Evolutionary conservation across 140 eudicot species (phyloP).

Genomic region (Ambrosia hybrid): DNA sequence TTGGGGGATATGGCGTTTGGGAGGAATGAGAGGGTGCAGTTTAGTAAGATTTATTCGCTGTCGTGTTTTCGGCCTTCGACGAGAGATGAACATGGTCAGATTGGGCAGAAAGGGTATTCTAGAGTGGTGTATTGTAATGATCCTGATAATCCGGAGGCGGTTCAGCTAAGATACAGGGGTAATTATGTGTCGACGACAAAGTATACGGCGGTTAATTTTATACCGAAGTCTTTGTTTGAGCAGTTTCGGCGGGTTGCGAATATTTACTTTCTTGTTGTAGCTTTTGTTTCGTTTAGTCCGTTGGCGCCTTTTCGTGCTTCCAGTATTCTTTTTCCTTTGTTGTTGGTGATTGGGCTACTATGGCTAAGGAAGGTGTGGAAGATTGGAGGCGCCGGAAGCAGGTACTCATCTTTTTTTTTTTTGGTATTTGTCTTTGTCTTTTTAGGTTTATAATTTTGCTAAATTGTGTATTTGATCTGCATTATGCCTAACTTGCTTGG

Average conservation of each 20-base stretch:
- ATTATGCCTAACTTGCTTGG: not conserved
- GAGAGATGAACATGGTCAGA: constrained; percentile 64
- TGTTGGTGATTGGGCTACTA: constrained; percentile 80
- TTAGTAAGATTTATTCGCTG: constrained; percentile 67
- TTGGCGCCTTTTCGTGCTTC: constrained; percentile 80
- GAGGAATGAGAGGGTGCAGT: constrained; percentile 50
- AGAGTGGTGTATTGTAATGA: constrained; percentile 90
- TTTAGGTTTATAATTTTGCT: not conserved
- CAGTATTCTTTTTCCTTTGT: constrained; percentile 70
- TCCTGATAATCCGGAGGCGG: constrained; percentile 63
- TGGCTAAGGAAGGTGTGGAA: constrained; percentile 92
- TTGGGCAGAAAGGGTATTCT: constrained; percentile 76
- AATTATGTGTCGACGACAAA: constrained; percentile 95
- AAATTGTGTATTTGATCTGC: not conserved
- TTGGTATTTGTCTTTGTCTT: not conserved
- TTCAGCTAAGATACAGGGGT: constrained; percentile 52
- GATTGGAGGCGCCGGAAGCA: constrained; percentile 93
- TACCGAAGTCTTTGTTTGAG: constrained; percentile 92
- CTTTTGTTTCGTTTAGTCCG: constrained; percentile 87
- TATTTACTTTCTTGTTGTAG: constrained; percentile 83
- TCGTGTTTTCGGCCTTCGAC: constrained; percentile 64
- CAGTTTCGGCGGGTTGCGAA: constrained; percentile 97
- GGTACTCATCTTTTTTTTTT: constrained; percentile 38
- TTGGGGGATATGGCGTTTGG: constrained; percentile 42
- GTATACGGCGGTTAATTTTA: constrained; percentile 80